Conservation (phyloP, 2,329 filamentous ascomycete species). For the Pestalotiopsis sp. region DNA sequence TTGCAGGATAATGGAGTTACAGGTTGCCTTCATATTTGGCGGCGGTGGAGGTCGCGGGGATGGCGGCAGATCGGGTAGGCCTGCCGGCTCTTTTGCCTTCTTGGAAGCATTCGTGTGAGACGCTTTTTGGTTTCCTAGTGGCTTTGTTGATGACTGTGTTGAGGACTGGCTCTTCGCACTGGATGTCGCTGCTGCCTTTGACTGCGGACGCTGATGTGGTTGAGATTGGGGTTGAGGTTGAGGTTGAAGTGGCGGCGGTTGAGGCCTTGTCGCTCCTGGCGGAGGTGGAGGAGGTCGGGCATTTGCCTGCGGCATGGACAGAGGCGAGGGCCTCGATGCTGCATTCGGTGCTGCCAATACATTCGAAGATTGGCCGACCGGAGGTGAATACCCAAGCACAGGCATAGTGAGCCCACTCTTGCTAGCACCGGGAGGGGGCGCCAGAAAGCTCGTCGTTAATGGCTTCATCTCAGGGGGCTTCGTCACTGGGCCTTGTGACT, state of each 20-base stretch:
- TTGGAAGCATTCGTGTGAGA: slow-evolving; percentile 24
- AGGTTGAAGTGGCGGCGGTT: slow-evolving; percentile 15
- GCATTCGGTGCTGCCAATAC: slow-evolving; percentile 48
- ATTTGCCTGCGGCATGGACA: slow-evolving; percentile 34
- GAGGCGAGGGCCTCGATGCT: slow-evolving; percentile 36
- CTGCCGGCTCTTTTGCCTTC: slow-evolving; percentile 25
- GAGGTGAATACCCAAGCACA: slow-evolving; percentile 35
- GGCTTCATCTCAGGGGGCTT: slow-evolving; percentile 30
- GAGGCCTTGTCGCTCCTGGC: slow-evolving; percentile 14
- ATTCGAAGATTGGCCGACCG: slow-evolving; percentile 32
- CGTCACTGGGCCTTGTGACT: slow-evolving; percentile 24
- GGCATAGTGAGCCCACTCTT: slow-evolving; percentile 34
- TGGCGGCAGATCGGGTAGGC: slow-evolving; percentile 23
- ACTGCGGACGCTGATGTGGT: slow-evolving; percentile 16
- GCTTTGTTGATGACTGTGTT: slow-evolving; percentile 17
- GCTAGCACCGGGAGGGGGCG: slow-evolving; percentile 29
- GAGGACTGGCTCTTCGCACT: slow-evolving; percentile 6
- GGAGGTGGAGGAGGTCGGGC: slow-evolving; percentile 21
- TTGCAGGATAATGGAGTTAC: slow-evolving; percentile 60
- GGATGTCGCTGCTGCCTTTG: slow-evolving; percentile 11
- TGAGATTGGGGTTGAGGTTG: slow-evolving; percentile 12
- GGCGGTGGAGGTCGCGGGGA: slow-evolving; percentile 33
- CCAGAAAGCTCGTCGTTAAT: slow-evolving; percentile 30
- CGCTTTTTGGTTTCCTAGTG: slow-evolving; percentile 20
- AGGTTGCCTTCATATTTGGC: slow-evolving; percentile 53